These are phyloP conservation scores for Cladophialophora bantiana DNA, from an alignment of 2,329 filamentous ascomycete species.

Conservation along the genomic window DNA sequence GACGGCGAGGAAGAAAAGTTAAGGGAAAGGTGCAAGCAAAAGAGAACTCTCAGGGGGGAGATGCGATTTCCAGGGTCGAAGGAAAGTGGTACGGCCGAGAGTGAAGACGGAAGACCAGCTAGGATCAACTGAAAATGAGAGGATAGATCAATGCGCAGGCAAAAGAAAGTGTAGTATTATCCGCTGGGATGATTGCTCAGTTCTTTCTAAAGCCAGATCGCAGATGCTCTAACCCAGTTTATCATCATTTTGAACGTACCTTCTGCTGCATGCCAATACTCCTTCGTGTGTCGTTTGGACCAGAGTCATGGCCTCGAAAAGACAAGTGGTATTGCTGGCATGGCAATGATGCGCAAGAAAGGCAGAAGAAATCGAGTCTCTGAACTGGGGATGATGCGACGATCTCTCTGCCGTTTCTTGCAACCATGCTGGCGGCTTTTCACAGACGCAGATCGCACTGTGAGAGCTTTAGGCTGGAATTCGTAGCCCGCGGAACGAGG, in stretches of 20 bases:
- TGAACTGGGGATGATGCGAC: not conserved
- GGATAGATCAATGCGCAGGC: not conserved
- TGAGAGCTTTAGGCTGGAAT: not conserved
- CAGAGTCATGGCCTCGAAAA: not conserved
- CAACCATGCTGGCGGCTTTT: not conserved
- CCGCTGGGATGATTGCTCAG: not conserved
- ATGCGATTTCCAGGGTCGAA: too few relatives aligned
- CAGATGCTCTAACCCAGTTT: not conserved
- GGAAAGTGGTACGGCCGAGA: too few relatives aligned
- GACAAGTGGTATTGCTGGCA: not conserved
- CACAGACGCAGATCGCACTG: not conserved
- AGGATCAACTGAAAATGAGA: conserved; percentile 42
- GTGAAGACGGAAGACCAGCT: not conserved
- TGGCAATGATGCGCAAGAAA: not conserved
- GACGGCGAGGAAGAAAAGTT: too few relatives aligned
- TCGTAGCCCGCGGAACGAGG: not conserved
- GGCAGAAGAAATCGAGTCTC: not conserved
- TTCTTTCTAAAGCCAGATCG: not conserved
- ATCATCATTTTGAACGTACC: not conserved
- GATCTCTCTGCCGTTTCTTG: not conserved
- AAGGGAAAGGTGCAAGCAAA: too few relatives aligned
- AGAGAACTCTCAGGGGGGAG: too few relatives aligned
- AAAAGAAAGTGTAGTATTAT: not conserved
- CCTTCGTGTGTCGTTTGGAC: not conserved
- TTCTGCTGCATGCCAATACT: not conserved